Base-by-base conservation (phyloP, 2,329 filamentous ascomycete species). In the Chrysosphaeria jannelii region DNA sequence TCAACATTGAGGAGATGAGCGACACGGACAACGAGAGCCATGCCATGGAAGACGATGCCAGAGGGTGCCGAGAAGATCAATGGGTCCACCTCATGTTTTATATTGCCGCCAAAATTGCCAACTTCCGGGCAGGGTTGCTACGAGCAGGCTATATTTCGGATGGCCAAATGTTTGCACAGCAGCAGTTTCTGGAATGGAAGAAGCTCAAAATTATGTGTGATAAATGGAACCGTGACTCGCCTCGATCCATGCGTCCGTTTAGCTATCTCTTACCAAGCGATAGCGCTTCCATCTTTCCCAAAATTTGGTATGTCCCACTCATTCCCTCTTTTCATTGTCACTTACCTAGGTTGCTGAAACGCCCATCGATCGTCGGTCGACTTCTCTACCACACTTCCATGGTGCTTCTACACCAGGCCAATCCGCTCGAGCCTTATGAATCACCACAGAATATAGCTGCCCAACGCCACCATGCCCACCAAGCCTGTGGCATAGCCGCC, bases 51-150 rank as follows among this genome's bases (percentile, higher is more conserved):
- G 7, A 21, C 4, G 20, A 22, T 5, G 20, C n/a, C 2, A 30
- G 31, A 5, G 27, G 21, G 5, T 69, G 66, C 8, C 52, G 60
- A 18, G 76, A 90, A 40, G 75, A 89, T 36, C 39, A 68, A 7
- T 91, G 81, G 78, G 71, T 78, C 10, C 70, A 89, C 37, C 63
- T 74, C 14, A 88, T 90, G 30, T 51, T 91, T 19, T 90, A 79
- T 43, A 69, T 90, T 31, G 57, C 88, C 23, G 78, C 72, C 22
- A 89, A 79, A 39, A 62, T 89, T 23, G 63, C 68, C 32, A 85
- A 88, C 42, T 89, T 89, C 40, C 62, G 74, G 19, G 68, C 72
- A 9, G 61, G 58, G 10, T n/a, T n/a, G n/a, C n/a, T n/a, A n/a
- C n/a, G n/a, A n/a, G n/a, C n/a, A n/a, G n/a, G n/a, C n/a, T n/a